Evolutionary conservation across 176 grass and related monocot species (phyloP).

Genomic region (sorghum (Sorghum bicolor)): Sorghum_bicolor_NCBIv3 NC_012871.2:63157501-63158000

Average conservation of each 20-base stretch:
- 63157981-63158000: background rate
- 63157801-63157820: conserved; percentile 44
- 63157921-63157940: background rate
- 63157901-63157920: background rate
- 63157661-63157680: conserved; percentile 28
- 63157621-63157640: conserved; percentile 40
- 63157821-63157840: conserved; percentile 41
- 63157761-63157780: conserved; percentile 59
- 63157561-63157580: background rate
- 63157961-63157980: too few relatives aligned
- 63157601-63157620: background rate
- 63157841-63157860: conserved; percentile 48
- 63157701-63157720: conserved; percentile 35
- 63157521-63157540: conserved; percentile 46
- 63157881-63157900: background rate
- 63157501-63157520: conserved; percentile 48
- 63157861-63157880: conserved; percentile 1
- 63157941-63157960: background rate
- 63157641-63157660: conserved; percentile 22
- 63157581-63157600: background rate
- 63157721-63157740: background rate
- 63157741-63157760: conserved; percentile 39
- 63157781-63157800: conserved; percentile 52
- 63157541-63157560: background rate
- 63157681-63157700: conserved; percentile 27